Evolutionary conservation across 2,329 filamentous ascomycete genomes (phyloP).

Genomic region (Calonectria fujianensis): DNA sequence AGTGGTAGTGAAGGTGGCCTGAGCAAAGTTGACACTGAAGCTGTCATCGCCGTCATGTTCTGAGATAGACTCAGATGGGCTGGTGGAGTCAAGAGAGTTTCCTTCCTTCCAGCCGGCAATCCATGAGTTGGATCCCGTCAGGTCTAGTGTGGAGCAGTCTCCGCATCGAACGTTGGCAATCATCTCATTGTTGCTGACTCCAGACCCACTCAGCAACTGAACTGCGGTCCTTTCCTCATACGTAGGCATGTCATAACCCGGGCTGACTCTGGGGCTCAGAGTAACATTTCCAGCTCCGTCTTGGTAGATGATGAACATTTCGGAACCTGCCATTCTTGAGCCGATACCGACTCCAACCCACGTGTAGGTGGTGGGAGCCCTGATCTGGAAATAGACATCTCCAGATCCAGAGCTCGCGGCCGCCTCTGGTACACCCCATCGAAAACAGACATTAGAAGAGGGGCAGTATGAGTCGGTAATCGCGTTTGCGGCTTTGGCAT

Average conservation of each 20-base stretch:
- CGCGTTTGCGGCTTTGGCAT: not conserved
- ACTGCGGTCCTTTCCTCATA: slow-evolving; percentile 66
- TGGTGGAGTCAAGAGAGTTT: slow-evolving; percentile 66
- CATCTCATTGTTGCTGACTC: slow-evolving; percentile 71
- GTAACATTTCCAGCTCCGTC: slow-evolving; percentile 76
- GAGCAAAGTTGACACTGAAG: slow-evolving; percentile 70
- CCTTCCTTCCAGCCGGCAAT: slow-evolving; percentile 73
- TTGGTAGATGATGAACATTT: slow-evolving; percentile 79
- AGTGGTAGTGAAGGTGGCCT: slow-evolving; percentile 67
- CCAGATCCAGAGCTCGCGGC: slow-evolving; percentile 69
- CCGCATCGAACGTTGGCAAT: slow-evolving; percentile 75
- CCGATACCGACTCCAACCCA: slow-evolving; percentile 78
- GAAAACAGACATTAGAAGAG: slow-evolving; percentile 68
- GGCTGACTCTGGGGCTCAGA: slow-evolving; percentile 73
- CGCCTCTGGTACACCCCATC: slow-evolving; percentile 71
- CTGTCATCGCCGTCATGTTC: slow-evolving; percentile 66
- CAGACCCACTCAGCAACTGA: slow-evolving; percentile 75
- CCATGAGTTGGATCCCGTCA: slow-evolving; percentile 67
- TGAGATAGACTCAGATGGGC: slow-evolving; percentile 62
- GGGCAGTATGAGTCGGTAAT: slow-evolving; percentile 62
- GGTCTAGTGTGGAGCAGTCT: slow-evolving; percentile 69
- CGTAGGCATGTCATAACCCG: slow-evolving; percentile 68
- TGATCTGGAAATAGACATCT: slow-evolving; percentile 77
- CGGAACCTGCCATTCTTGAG: slow-evolving; percentile 70
- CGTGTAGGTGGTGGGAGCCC: slow-evolving; percentile 69